Evolutionary conservation across 2,329 filamentous ascomycete genomes (phyloP), one percentile per base, ranked within the genome.

Genomic region (Venturia carpophila): DNA sequence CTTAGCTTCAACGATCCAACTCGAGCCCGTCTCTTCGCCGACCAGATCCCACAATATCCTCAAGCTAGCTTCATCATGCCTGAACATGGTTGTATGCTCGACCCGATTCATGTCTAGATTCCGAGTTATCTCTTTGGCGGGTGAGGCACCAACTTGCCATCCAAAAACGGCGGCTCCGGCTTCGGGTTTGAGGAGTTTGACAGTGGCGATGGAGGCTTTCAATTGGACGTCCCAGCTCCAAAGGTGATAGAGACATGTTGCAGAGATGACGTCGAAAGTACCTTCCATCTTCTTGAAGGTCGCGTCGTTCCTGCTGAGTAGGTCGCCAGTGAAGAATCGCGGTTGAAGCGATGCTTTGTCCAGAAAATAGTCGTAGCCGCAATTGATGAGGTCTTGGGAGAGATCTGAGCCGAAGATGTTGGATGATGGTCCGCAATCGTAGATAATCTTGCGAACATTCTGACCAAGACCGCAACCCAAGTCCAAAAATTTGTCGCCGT

Each of bases 161-260:
- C 83, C 82, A 64, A 83, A 79, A 37, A 85, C 78, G 69, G 82
- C 75, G 13, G 78, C 79, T 0, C 77, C 77, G 0, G 76, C 74
- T 68, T 78, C 75, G 21, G 72, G 69, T n/a, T 68, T 68, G 15
- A 77, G 69, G 21, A 79, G 68, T 9, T 64, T 64, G n/a, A 73
- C 71, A 9, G 76, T 68, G n/a, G 68, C 68, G 64, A 73, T 74
- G 2, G 71, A 74, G 1, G 72, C 70, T 21, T 68, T 56, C 21
- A 76, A 39, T 61, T 75, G 72, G 19, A 70, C 68, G 5, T 75
- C 69, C 67, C 73, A 76, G 34, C 69, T 70, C 67, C 75, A 79
- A 11, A 78, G 71, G 66, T 79, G 77, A 63, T 79, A 76, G 66
- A 79, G 77, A 0, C 73, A 73, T 19, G 72, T 72, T 0, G 75